A percentile compares a stretch with the other conserved stretches of the same genome.
Evolutionary conservation across 768 basidiomycete species (phyloP).

Genomic region (Phlebiopsis flavidoalba): DNA sequence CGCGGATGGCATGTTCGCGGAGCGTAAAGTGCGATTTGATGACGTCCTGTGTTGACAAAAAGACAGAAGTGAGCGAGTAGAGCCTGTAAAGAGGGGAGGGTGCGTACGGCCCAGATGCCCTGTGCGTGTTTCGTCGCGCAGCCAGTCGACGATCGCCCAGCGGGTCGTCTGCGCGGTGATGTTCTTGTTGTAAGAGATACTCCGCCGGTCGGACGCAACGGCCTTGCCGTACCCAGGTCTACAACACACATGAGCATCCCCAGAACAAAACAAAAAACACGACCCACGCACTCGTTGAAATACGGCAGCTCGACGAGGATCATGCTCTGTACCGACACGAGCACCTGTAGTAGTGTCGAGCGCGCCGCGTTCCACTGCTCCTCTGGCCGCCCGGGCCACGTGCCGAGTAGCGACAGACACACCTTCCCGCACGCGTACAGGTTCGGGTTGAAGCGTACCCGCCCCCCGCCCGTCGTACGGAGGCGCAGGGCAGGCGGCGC

Average conservation of each 20-base stretch:
- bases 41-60: conserved; percentile 39
- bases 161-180: conserved; percentile 37
- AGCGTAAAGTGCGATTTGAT: conserved; percentile 45
- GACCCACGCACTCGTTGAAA: conserved; percentile 49
- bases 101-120: conserved; percentile 44
- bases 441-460: conserved; percentile 53
- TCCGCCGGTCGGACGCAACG: conserved; percentile 30
- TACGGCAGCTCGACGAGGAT: conserved; percentile 50
- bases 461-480: conserved; percentile 47
- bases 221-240: conserved; percentile 44
- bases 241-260: neutral
- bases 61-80: neutral
- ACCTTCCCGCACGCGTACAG: conserved; percentile 46
- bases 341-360: conserved; percentile 52
- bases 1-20: conserved; percentile 34
- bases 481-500: conserved; percentile 43
- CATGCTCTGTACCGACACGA: conserved; percentile 57
- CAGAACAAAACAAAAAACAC: neutral
- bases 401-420: conserved; percentile 51
- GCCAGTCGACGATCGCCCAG: conserved; percentile 54
- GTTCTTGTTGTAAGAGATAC: conserved; percentile 43
- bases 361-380: conserved; percentile 43
- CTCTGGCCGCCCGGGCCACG: conserved; percentile 48
- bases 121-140: conserved; percentile 35
- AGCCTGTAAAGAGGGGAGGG: neutral